Evolutionary conservation across 2,329 filamentous ascomycete genomes (phyloP), one percentile per base, ranked within the genome.

Genomic region (Talaromyces sp.): DNA sequence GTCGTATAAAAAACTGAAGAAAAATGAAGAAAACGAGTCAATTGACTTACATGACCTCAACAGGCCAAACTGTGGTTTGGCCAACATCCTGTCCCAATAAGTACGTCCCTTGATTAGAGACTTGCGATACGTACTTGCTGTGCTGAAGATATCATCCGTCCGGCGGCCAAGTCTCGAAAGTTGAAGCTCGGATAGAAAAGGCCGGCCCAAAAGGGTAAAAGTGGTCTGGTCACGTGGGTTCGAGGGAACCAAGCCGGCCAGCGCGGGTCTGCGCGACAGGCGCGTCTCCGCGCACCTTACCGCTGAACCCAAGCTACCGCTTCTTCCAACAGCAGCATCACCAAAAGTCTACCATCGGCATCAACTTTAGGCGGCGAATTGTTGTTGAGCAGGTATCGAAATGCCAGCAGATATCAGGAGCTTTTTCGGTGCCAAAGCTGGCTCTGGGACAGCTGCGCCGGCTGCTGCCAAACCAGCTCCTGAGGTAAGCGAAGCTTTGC

Each of bases 341-440:
- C 11, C 31, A 6, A 31, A n/a, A 27, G 17, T 43, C 19, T 40
- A 29, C 25, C 34, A 45, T 29, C 49, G 11, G 11, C 36, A 47
- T 45, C 25, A 3, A 36, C 4, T 53, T 6, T 5, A 40, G 34
- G 15, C 27, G 59, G 43, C 27, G 19, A 27, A 27, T 17, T 17
- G 17, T 58, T 22, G 29, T 6, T 25, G 51, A 34, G n/a, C 3
- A 11, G 31, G 15, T 19, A 15, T 10, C 8, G 38, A 49, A 68
- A 96, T 97, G 93, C 88, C 93, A 68, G 93, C 93, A 68, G 94
- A 98, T 79, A 98, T 97, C 73, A 86, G 93, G 74, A 92, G 85
- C 72, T 98, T 97, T 80, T 97, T 98, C 81, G 88, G 90, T 64
- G 88, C 90, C 67, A 93, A 93, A 77, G 86, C 87, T 61, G 84